Base-by-base conservation (phyloP, 2,329 filamentous ascomycete species). In the Thielaviopsis musarum region DNA sequence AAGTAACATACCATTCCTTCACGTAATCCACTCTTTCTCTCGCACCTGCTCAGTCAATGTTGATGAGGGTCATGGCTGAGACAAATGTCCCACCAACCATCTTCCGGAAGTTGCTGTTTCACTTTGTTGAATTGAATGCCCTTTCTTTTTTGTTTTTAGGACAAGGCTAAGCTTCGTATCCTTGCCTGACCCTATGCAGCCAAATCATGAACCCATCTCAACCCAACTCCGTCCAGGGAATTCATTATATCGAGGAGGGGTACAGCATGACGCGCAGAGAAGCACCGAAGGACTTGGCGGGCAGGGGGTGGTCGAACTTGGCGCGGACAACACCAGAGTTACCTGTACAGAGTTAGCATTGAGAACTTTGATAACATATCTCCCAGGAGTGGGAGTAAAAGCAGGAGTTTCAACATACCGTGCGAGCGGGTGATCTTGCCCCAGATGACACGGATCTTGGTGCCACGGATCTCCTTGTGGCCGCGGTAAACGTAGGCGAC, bases 401-500 rank as follows among this genome's bases (percentile, higher is more conserved):
- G 30, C 52, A 10, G 9, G 41, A 41, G 62, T 59, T 24, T 38
- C 59, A 55, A 74, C 77, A 69, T 87, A 91, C 88, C 91, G 79
- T 97, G 91, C 74, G 90, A 85, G 73, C 90, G 82, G 74, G 89
- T 95, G 74, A 97, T 86, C 82, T 95, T 96, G 81, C 91, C 91
- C 90, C 91, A 97, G 81, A 97, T 96, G 69, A 97, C 87, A 73
- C 91, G 85, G 79, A 97, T 94, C 86, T 97, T 97, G 75, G 90
- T 91, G 74, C 93, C 93, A 71, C 91, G 88, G 72, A 95, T 82
- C 81, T 95, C 89, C 78, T 85, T 91, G 77, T 88, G 85, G 69
- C 85, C 91, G 73, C 91, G 89, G 84, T 97, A 98, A 77, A 98
- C 90, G 77, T 90, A 98, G 74, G 93, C 93, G 74, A 97, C 84